Base-by-base conservation (phyloP, 345 rosid species). In the Camelina hispida region DNA sequence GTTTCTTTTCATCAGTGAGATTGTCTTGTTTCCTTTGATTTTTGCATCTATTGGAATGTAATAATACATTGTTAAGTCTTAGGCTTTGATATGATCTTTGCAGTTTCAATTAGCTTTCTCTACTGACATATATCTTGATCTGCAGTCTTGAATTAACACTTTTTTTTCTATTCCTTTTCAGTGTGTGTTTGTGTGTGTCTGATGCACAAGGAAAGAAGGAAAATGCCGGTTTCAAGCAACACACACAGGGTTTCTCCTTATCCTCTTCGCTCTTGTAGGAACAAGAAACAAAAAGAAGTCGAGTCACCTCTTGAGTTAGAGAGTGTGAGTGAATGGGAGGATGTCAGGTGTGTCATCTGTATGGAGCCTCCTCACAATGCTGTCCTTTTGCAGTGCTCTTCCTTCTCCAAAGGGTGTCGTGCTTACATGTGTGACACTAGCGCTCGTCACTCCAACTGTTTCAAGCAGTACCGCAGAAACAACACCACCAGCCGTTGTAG, bases 361-460 rank as follows among this genome's bases (percentile, higher is more conserved):
- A 83, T 91, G 88, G 97, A 91, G 69, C 86, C 86, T 7, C 96
- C 97, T 1, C 96, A 88, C 69, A 91, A 87, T 67, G 91, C 85
- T 0, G 93, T 89, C 17, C 86, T 89, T 37, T 63, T 91, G 62
- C 75, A 52, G 6, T 91, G 97, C 73, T 78, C 91, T 38, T 87
- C 93, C 12, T 76, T 43, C 59, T 77, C 84, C 17, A 83, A 82
- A 28, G 96, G 96, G 2, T 89, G 97, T 14, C 81, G 78, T 13
- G 87, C 96, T 42, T 88, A 81, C 84, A 88, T 89, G 80, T 91
- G 97, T 50, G 85, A 88, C 71, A 89, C 93, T 0, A 89, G 88
- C 71, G 52, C 78, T 23, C 89, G 89, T 30, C 93, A 86, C 72
- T 89, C 97, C 5, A 87, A 91, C 62, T 91, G 96, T 53, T 85